phyloP scores from a whole-genome alignment of 2,329 filamentous ascomycete species.

The Septoria petroselini region DNA sequence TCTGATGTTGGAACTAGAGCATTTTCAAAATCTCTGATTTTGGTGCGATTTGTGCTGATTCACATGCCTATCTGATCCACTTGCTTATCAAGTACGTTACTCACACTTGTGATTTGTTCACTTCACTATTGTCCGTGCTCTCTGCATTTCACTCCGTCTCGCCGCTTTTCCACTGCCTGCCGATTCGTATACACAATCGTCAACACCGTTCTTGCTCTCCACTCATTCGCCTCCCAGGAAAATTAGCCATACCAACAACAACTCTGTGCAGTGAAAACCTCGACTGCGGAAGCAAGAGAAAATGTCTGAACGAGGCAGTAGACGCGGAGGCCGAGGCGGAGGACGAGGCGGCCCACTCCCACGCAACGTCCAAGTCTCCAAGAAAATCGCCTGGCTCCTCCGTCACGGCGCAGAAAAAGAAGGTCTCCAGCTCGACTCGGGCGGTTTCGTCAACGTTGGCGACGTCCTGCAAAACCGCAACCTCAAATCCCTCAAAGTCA shows the following conservation, averaged over 20 bases:
- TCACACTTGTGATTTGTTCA: background rate
- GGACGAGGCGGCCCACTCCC: constrained; percentile 20
- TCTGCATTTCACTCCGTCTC: background rate
- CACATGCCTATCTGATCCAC: too few relatives aligned
- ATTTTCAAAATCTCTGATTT: too few relatives aligned
- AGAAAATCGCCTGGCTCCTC: constrained; percentile 49
- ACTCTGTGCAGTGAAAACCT: too few relatives aligned
- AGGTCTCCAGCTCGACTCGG: constrained; percentile 55
- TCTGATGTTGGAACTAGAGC: too few relatives aligned
- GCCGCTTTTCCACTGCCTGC: too few relatives aligned
- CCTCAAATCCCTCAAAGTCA: constrained; percentile 68
- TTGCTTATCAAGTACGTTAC: background rate
- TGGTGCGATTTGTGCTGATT: too few relatives aligned
- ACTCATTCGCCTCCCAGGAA: background rate
- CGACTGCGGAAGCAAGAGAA: background rate
- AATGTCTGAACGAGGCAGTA: constrained; percentile 9
- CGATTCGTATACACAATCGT: too few relatives aligned
- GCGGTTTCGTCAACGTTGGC: constrained; percentile 59
- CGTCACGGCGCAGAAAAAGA: constrained; percentile 62
- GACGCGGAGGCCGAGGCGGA: constrained; percentile 11
- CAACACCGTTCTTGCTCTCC: too few relatives aligned
- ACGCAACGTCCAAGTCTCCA: constrained; percentile 35
- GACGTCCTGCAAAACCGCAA: constrained; percentile 59
- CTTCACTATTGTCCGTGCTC: background rate
- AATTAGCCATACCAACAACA: constrained; percentile 1